Conservation (phyloP, 2,329 filamentous ascomycete genomes). For the Diaporthe destruens region DNA sequence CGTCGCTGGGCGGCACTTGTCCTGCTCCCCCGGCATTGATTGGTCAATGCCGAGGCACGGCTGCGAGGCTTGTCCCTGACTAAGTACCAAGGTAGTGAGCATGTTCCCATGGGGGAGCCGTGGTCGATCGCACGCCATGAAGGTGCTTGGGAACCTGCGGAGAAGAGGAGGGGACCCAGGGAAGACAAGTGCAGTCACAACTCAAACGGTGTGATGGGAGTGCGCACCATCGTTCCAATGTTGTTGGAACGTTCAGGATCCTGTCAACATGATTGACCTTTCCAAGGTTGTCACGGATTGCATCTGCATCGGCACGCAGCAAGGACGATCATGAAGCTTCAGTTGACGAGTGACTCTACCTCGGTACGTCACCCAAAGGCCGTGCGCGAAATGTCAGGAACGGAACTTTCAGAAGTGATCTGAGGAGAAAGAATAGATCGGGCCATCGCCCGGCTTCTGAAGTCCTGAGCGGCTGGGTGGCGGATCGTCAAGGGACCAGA, state of each 20-base stretch:
- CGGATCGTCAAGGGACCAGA: conserved; percentile 9
- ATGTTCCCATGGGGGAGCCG: not conserved
- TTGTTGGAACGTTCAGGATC: conserved; percentile 8
- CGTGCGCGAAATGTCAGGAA: not conserved
- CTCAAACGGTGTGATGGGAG: conserved; percentile 15
- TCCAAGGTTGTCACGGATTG: not conserved
- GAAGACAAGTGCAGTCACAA: conserved; percentile 20
- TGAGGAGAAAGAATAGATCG: not conserved
- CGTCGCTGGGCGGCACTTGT: conserved; percentile 3
- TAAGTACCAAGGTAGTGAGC: not conserved
- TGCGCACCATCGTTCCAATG: not conserved
- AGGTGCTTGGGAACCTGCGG: conserved; percentile 5
- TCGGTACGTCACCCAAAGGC: not conserved
- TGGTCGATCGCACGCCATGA: conserved; percentile 11
- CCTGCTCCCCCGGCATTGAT: conserved; percentile 11
- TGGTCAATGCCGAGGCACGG: conserved; percentile 10
- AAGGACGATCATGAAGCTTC: not conserved
- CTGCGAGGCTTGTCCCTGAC: conserved; percentile 5
- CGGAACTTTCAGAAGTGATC: not conserved
- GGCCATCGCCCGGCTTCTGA: not conserved
- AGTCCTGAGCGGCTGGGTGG: not conserved
- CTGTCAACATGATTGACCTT: not conserved
- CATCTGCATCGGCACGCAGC: not conserved
- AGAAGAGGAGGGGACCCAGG: conserved; percentile 16
- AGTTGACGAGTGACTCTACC: not conserved